Evolutionary conservation across 139 green algal genomes (phyloP), one percentile per base, ranked within the genome.

Genomic region (Closterium sp.): DNA sequence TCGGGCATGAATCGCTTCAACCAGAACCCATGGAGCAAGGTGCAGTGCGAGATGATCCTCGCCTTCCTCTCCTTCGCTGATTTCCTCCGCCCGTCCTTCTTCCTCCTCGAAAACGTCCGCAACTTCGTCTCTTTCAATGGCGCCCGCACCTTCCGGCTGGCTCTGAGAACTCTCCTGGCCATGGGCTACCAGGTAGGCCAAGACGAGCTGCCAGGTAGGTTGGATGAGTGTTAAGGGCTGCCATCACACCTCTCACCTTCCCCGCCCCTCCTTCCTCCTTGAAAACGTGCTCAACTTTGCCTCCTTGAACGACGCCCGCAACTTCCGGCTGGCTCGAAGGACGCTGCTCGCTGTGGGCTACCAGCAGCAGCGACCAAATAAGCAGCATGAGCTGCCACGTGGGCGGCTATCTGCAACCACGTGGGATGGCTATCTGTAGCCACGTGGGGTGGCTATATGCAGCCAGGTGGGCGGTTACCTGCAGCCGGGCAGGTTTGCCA

Each of bases 1-100:
- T 97, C 95, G 21, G 97, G 97, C 91, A 99, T 99, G 97, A 99
- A 99, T 94, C 96, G 97, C 38, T 99, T 99, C 96, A 99, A 99
- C 96, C 97, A 98, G 95, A 95, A 97, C 93, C 97, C 97, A 93
- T 99, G 97, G 97, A 97, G 93, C 85, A 97, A 98, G 94, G 96
- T 99, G 90, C 97, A 99, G 95, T 99, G 99, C 96, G 96, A 93
- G 90, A 99, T 99, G 97, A 97, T 97, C 84, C 69, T 99, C 96
- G 94, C 96, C 8, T 99, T 97, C 94, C 94, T 99, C 32, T 98
- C 95, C 19, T 99, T 96, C 93, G 95, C 94, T 43, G 97, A 99
- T 95, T 98, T 98, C 91, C 98, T 99, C 95, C 95, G 97, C 19
- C 97, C 97, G 2, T 95, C 96, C 87, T 99, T 97, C 94, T 99